Base-by-base conservation (phyloP, 2,329 filamentous ascomycete genomes). In the Corinectria fuckeliana region DNA sequence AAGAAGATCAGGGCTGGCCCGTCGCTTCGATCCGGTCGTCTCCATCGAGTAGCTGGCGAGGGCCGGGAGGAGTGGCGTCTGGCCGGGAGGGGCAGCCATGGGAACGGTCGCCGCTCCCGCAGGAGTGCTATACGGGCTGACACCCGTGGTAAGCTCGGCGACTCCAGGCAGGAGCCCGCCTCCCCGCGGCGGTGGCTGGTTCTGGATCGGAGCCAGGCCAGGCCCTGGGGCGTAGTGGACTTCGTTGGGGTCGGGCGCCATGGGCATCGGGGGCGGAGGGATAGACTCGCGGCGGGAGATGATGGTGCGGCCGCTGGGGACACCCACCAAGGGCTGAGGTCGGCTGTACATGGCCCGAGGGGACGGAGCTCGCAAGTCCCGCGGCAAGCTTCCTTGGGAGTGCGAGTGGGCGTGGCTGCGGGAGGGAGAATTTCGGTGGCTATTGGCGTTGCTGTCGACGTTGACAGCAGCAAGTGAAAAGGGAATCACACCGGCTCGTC, bases 401-500 rank as follows among this genome's bases (percentile, higher is more conserved):
- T 79, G 81, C 34, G 75, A 78, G 70, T 79, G 81, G 68, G 74
- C 72, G 66, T 75, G 77, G 58, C 63, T 75, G 47, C 73, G 76
- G 16, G 76, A 75, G 34, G 76, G 78, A 28, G 76, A 76, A 58
- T 67, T 73, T 66, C 74, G 77, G 62, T 74, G 78, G 44, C 69
- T 74, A 41, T 75, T 74, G 45, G 82, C 80, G 45, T 73, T 74
- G 41, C 74, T 73, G 51, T 84, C 82, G 58, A 79, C 71, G 42
- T 84, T 82, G 63, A 84, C 80, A 50, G 83, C 79, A 50, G 88
- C 87, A 26, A 92, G 80, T 3, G 88, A 87, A 76, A 97, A 97
- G 1, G 94, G 92, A 7, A 91, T 89, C 34, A 95, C 92, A 42
- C 95, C 95, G 39, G 94, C 94, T 58, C 94, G 89, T 61, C 91